Evolutionary conservation across 2,329 filamentous ascomycete species (phyloP), one percentile per base, ranked within the genome.

Genomic region (Diaporthe sp.): DNA sequence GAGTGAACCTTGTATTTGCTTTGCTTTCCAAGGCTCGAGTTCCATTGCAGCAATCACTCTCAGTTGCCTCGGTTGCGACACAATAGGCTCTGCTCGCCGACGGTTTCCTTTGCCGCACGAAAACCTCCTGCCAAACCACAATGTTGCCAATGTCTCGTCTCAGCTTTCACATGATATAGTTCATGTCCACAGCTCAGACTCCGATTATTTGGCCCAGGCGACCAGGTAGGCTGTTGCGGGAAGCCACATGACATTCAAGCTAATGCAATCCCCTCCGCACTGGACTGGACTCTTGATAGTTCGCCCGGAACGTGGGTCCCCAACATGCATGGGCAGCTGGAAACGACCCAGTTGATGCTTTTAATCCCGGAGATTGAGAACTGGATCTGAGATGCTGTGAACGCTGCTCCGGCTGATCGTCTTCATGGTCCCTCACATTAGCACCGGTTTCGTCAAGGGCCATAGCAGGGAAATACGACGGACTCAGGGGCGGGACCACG

Each of bases 401-500:
- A n/a, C 15, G 30, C 12, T 17, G 45, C 33, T 38, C 64, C 47
- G 45, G 64, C 47, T 68, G 64, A 68, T 68, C 47, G n/a, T 40
- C 40, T 30, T 52, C 30, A n/a, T 17, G 25, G 30, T 30, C 30
- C 42, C 45, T 67, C 45, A 67, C 30, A 52, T 67, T 38, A 28
- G 47, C 33, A 40, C 64, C 47, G 9, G 33, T 9, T 28, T 54
- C 47, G n/a, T 54, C 47, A 40, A 40, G 45, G 33, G 22, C 33
- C 45, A 19, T n/a, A 28, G 35, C 64, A 54, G 64, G 64, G 47
- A 50, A 22, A 30, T 38, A 68, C 64, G 33, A 40, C 64, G n/a
- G 33, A 25, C 64, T 54, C 64, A 68, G 47, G 64, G 64, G 64
- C n/a, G 22, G 40, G 47, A 38, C 33, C 64, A 68, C 47, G 64